Conservation (phyloP, 2,329 filamentous ascomycete genomes). For the Elsinoe ampelina region DNA sequence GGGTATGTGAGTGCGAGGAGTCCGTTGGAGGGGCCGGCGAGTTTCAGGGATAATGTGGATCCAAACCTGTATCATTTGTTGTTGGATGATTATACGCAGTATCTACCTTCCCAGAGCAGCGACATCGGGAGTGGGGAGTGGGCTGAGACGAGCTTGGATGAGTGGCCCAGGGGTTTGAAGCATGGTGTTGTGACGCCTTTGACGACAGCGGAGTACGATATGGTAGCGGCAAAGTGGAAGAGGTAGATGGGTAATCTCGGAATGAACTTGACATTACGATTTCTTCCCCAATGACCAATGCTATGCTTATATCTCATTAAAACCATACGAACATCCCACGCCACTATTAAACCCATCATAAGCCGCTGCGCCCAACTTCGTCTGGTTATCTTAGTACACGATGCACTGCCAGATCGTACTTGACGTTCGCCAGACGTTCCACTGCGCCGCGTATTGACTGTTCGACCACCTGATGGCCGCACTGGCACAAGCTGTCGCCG, state of each 20-base stretch:
- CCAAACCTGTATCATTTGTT: slow-evolving; percentile 32
- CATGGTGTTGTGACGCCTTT: slow-evolving; percentile 46
- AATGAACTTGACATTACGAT: too few species aligned
- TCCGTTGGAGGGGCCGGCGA: slow-evolving; percentile 33
- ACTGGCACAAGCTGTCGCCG: not conserved
- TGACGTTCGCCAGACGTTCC: not conserved
- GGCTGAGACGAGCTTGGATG: slow-evolving; percentile 34
- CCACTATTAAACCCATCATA: not conserved
- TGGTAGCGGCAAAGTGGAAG: slow-evolving; percentile 23
- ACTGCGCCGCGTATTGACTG: not conserved
- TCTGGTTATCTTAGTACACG: not conserved
- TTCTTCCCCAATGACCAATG: too few species aligned
- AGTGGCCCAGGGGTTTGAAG: slow-evolving; percentile 41
- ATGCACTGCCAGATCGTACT: not conserved
- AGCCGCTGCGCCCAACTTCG: not conserved
- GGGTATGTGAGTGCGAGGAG: slow-evolving; percentile 1
- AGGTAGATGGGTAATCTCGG: not conserved
- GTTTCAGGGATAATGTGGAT: slow-evolving; percentile 33
- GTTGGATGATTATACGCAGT: slow-evolving; percentile 46
- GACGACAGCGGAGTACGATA: slow-evolving; percentile 35
- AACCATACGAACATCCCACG: not conserved
- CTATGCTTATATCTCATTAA: not conserved
- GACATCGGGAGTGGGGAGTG: slow-evolving; percentile 40
- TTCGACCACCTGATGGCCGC: not conserved
- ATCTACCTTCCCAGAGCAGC: slow-evolving; percentile 31